Base-by-base conservation (phyloP, 1,284 basidiomycete species). In the Ceratobasidium sp. region DNA sequence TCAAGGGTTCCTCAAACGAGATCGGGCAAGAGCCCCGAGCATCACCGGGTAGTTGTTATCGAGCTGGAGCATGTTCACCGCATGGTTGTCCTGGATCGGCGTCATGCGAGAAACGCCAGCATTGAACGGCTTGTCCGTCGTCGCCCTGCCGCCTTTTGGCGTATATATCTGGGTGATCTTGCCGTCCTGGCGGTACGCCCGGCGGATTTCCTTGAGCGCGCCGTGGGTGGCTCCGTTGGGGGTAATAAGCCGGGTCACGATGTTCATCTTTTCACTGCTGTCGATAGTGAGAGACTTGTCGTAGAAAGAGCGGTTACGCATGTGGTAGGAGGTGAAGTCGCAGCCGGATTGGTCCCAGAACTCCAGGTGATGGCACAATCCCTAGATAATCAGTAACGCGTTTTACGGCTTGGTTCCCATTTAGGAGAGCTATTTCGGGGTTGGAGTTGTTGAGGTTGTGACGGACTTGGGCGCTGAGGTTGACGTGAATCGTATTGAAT, bases 21-120 rank as follows among this genome's bases (percentile, higher is more conserved):
- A 85, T 84, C 1, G 85, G 64, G 80, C 87, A 88, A 80, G 21
- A 84, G 77, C 77, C 80, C 77, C 30, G 79, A 80, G 78, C 78
- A n/a, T 78, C 74, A 82, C 81, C 58, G 87, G 87, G 82, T 87
- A 87, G 82, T 78, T 80, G 76, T 80, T 82, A 81, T 88, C 87
- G 72, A 87, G 78, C 87, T 87, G 88, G 78, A 87, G 83, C 87
- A 88, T 88, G 78, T 85, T 80, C 74, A 82, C 86, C 50, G 82
- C 82, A 77, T 87, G 81, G 81, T 88, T 87, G 76, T 88, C 87
- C 87, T 87, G 88, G 75, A 88, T 76, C 76, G 81, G 83, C 79
- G 88, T 79, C 72, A 85, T 86, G 44, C 88, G 81, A 18, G 87
- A 86, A 83, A 87, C 84, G 73, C 87, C 87, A 55, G 78, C 75